These are phyloP conservation scores for Schizochytrium sp. DNA, from an alignment of 108 stramenopile genomes.

Conservation along the genomic window DNA sequence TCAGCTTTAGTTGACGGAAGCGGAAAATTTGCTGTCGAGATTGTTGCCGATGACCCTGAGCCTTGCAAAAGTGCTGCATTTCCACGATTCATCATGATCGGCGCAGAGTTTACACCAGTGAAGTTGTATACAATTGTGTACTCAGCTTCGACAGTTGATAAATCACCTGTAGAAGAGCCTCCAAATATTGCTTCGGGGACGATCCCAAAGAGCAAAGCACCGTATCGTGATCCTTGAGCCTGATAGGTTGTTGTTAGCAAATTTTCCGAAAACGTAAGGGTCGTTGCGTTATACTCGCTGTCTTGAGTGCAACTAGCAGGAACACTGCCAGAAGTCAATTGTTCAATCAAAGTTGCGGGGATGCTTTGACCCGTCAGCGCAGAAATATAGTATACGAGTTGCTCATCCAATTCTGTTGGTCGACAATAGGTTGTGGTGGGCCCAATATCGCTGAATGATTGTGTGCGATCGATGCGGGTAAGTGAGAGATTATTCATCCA, in stretches of 20 bases:
- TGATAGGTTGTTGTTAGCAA: not conserved
- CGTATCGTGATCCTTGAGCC: not conserved
- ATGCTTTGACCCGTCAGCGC: not conserved
- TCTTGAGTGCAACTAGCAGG: not conserved
- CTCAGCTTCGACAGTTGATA: not conserved
- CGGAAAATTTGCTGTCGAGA: not conserved
- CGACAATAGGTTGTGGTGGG: constrained; percentile 5
- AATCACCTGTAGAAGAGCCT: not conserved
- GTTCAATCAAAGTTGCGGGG: not conserved
- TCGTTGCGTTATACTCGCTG: not conserved
- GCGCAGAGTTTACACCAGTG: constrained; percentile 40
- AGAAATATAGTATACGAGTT: not conserved
- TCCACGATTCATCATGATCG: constrained; percentile 26
- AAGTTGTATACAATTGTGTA: constrained; percentile 38
- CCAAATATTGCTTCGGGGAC: not conserved
- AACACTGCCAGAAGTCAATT: not conserved
- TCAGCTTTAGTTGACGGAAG: constrained; percentile 18
- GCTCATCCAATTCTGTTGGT: not conserved
- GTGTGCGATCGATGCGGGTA: not conserved
- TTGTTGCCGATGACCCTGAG: not conserved
- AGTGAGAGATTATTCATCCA: not conserved
- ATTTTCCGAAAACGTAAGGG: not conserved
- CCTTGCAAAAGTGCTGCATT: not conserved
- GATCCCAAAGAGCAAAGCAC: not conserved
- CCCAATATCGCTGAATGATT: not conserved